Evolutionary conservation across 148 eudicot species (phyloP).

Genomic region (Nepenthes mirabilis): DNA sequence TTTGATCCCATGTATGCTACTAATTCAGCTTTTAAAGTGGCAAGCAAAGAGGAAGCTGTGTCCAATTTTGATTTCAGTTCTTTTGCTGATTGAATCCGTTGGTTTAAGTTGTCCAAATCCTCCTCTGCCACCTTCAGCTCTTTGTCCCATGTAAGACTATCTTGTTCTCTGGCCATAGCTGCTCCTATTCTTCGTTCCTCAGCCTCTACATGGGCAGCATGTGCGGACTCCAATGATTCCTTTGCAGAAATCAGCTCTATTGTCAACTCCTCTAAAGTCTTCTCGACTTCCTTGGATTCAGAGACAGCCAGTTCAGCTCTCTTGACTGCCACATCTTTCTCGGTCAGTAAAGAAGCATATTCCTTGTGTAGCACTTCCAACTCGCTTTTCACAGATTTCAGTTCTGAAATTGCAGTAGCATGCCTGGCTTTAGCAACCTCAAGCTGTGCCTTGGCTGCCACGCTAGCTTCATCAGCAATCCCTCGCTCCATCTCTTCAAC

Average conservation of each 20-base stretch:
- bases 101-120: constrained; percentile 51
- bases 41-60: constrained; percentile 44
- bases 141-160: constrained; percentile 59
- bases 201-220: constrained; percentile 83
- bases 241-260: constrained; percentile 72
- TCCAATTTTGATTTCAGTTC: constrained; percentile 61
- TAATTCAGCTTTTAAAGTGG: constrained; percentile 63
- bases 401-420: constrained; percentile 51
- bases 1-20: constrained; percentile 86
- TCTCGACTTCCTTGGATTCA: constrained; percentile 68
- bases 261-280: constrained; percentile 72
- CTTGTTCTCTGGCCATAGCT: constrained; percentile 83
- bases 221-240: constrained; percentile 78
- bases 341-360: constrained; percentile 35
- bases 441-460: constrained; percentile 87
- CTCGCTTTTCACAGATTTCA: constrained; percentile 44
- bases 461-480: constrained; percentile 73
- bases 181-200: constrained; percentile 95
- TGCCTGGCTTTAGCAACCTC: constrained; percentile 80
- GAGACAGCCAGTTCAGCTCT: constrained; percentile 63
- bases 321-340: constrained; percentile 60
- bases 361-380: constrained; percentile 43
- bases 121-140: constrained; percentile 81
- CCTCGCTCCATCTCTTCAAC: constrained; percentile 95
- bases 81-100: constrained; percentile 48